Conservation (phyloP, 306 rosid species). For the Hippophae gyantsensis region DNA sequence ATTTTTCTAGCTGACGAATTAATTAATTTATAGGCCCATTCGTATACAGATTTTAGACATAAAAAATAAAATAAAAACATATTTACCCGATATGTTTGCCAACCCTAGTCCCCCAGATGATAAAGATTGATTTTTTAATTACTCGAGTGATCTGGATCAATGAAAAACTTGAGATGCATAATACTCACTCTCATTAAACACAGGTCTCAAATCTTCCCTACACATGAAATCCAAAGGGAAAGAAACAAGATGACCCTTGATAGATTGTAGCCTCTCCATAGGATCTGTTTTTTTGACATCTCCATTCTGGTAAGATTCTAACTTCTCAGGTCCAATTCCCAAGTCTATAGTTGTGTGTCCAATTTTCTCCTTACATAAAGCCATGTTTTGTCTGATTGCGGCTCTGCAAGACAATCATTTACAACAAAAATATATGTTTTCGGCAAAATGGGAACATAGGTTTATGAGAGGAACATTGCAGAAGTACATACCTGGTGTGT, state of each 20-base stretch:
- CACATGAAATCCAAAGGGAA: constrained; percentile 86
- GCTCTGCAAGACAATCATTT: constrained; percentile 30
- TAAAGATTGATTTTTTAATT: too few relatives aligned
- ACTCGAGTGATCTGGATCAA: constrained; percentile 13
- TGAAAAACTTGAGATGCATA: constrained; percentile 88
- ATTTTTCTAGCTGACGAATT: too few relatives aligned
- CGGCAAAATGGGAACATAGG: constrained; percentile 2
- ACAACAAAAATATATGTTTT: constrained; percentile 12
- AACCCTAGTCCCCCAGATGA: too few relatives aligned
- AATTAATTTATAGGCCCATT: too few relatives aligned
- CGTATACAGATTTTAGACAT: too few relatives aligned
- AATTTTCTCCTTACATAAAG: constrained; percentile 59
- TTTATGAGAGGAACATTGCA: neutral
- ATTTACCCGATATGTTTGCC: too few relatives aligned
- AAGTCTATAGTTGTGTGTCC: constrained; percentile 84
- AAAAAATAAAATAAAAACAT: too few relatives aligned
- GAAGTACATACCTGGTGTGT: constrained; percentile 54
- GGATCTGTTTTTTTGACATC: constrained; percentile 43
- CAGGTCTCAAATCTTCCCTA: constrained; percentile 89
- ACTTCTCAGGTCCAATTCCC: constrained; percentile 67
- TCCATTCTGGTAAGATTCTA: constrained; percentile 54
- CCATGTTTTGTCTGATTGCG: constrained; percentile 65
- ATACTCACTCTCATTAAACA: constrained; percentile 85
- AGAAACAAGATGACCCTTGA: constrained; percentile 86
- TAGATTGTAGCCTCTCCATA: constrained; percentile 50